Evolutionary conservation across 2,329 filamentous ascomycete species (phyloP).

Genomic region (Aspergillus calidoustus): DNA sequence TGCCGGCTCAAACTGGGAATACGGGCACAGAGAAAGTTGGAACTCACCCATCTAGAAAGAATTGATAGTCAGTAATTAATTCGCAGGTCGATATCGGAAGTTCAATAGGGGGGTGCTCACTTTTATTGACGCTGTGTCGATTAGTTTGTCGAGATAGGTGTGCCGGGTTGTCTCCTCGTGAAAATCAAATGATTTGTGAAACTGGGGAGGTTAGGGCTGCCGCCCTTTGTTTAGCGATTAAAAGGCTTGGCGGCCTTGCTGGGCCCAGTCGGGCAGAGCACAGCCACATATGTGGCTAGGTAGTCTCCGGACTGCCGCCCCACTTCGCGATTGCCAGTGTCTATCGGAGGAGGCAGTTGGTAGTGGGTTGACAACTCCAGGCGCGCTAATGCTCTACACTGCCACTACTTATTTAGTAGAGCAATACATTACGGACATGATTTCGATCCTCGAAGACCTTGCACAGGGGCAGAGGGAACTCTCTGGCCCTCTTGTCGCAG

Average conservation of each 20-base stretch:
- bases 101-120: conserved; percentile 42
- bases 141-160: conserved; percentile 43
- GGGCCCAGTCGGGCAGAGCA: conserved; percentile 31
- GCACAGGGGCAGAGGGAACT: conserved; percentile 66
- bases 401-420: not conserved
- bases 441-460: conserved; percentile 75
- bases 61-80: conserved; percentile 34
- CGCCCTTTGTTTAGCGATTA: conserved; percentile 49
- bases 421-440: conserved; percentile 58
- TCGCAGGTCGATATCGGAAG: conserved; percentile 22
- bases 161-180: conserved; percentile 41
- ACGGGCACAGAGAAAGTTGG: conserved; percentile 32
- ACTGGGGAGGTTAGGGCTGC: conserved; percentile 50
- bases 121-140: conserved; percentile 59
- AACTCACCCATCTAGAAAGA: conserved; percentile 66
- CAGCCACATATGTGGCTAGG: conserved; percentile 24
- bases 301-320: conserved; percentile 16
- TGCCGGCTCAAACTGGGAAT: conserved; percentile 34
- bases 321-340: conserved; percentile 8
- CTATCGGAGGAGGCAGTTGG: not conserved
- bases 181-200: conserved; percentile 48
- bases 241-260: conserved; percentile 29
- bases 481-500: conserved; percentile 74
- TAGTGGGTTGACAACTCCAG: conserved; percentile 7
- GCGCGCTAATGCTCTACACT: conserved; percentile 1